Base-by-base conservation (phyloP, 306 rosid genomes). In the Rosa lucieae region DNA sequence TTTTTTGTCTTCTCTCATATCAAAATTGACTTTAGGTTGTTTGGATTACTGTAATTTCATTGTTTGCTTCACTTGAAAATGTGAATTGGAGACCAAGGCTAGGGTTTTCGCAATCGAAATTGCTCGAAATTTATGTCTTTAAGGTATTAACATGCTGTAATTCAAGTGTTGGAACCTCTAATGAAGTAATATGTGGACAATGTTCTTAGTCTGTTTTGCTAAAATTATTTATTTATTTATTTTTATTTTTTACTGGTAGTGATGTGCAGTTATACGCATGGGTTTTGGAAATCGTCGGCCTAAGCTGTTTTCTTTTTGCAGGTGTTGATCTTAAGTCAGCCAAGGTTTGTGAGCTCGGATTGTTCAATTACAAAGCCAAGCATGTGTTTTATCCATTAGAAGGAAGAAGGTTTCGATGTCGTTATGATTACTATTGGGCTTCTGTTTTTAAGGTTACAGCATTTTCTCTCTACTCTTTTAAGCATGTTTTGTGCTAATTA, bases 261-360 rank as follows among this genome's bases (percentile, higher is more conserved):
- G 21, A 35, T 68, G 1, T 49, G 6, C 7, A 40, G 47, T 29
- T 21, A 42, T 42, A 21, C 46, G 21, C 37, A 44, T 6, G 1
- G 44, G 26, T 55, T 61, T 17, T 1, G 20, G 14, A 52, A 26
- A 29, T 75, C 69, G 49, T 48, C 11, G 32, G 44, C 26, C 56
- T 76, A 76, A 43, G 65, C 8, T 78, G n/a, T 65, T 73, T 86
- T 67, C n/a, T 75, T n/a, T 80, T 86, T 76, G 61, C 90, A 94
- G 99, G 92, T 87, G 99, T 94, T 84, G 99, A 95, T 83, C 89
- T 95, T 79, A 91, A 92, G 89, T 92, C 97, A 67, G 88, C 99
- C 58, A 91, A 95, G 89, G 87, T 90, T 70, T 95, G 99, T 78
- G 97, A 95, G 84, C 92, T 87, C 59, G 98, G 99, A 73, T 84